Evolutionary conservation across 352 stramenopile genomes (phyloP).

Genomic region (Thraustochytrium sp.): DNA sequence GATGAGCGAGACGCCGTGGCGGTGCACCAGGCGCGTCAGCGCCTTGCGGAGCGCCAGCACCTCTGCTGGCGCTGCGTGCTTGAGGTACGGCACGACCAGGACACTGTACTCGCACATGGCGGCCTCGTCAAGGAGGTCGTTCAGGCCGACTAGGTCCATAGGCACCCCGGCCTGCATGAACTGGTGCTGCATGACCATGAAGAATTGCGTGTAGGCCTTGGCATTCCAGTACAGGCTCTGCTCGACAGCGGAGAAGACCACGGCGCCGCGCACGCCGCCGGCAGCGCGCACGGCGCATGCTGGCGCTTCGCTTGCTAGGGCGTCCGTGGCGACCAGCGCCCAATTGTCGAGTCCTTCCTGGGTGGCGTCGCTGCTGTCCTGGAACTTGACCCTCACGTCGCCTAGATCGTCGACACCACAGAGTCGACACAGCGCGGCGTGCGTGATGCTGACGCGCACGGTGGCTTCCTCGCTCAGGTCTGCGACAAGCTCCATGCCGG

Average conservation of each 20-base stretch:
- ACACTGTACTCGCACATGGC: constrained; percentile 18
- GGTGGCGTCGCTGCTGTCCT: not conserved
- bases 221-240: not conserved
- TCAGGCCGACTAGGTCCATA: not conserved
- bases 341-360: not conserved
- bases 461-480: too few species aligned
- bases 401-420: not conserved
- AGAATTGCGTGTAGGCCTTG: constrained; percentile 19
- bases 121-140: not conserved
- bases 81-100: constrained; percentile 20
- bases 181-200: constrained; percentile 37
- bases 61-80: not conserved
- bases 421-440: not conserved
- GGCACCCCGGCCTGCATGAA: constrained; percentile 38
- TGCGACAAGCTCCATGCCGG: too few species aligned
- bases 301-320: not conserved
- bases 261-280: not conserved
- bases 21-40: not conserved
- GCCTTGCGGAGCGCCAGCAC: not conserved
- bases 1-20: constrained; percentile 4
- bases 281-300: not conserved
- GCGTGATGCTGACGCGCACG: not conserved
- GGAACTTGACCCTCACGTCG: not conserved
- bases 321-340: not conserved
- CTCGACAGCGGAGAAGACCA: not conserved